phyloP scores from a whole-genome alignment of 2,329 filamentous ascomycete genomes.

The Lojkania enalia region DNA sequence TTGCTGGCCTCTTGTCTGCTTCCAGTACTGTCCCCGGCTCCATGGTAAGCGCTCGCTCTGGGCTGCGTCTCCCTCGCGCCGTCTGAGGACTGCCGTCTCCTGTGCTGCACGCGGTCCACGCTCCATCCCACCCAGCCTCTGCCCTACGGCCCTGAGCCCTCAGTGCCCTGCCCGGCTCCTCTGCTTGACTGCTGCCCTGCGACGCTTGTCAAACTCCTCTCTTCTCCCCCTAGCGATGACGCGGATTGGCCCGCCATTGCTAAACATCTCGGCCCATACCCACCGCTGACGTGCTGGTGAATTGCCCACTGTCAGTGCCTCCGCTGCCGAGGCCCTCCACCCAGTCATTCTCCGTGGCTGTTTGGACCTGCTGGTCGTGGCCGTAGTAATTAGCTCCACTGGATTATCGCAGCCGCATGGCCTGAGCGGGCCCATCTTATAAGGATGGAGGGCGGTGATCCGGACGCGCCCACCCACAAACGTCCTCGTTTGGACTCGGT shows the following conservation, averaged over 20 bases:
- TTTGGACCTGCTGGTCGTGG: slow-evolving; percentile 25
- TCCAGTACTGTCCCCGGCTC: slow-evolving; percentile 42
- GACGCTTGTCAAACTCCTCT: slow-evolving; percentile 42
- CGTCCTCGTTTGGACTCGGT: slow-evolving; percentile 44
- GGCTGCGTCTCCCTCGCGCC: slow-evolving; percentile 38
- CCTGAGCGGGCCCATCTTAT: slow-evolving; percentile 44
- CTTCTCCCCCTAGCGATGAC: slow-evolving; percentile 36
- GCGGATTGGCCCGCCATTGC: slow-evolving; percentile 37
- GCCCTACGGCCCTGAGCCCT: slow-evolving; percentile 3
- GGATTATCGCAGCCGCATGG: slow-evolving; percentile 43
- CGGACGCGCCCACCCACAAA: slow-evolving; percentile 44
- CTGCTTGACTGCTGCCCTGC: slow-evolving; percentile 29
- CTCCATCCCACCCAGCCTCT: slow-evolving; percentile 18
- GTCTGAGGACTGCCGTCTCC: slow-evolving; percentile 25
- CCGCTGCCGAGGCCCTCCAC: slow-evolving; percentile 33
- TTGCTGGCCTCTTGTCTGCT: slow-evolving; percentile 34
- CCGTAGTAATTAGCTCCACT: slow-evolving; percentile 21
- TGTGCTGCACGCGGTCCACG: slow-evolving; percentile 4
- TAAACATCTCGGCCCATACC: slow-evolving; percentile 26
- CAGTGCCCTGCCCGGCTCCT: neutral
- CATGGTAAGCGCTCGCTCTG: slow-evolving; percentile 42
- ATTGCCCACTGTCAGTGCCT: slow-evolving; percentile 34
- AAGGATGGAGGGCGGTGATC: slow-evolving; percentile 45
- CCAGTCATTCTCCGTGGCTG: slow-evolving; percentile 29
- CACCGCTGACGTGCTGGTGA: slow-evolving; percentile 35